Base-by-base conservation (phyloP, 768 basidiomycete species). In the Peribolospora kevripleyi region DNA sequence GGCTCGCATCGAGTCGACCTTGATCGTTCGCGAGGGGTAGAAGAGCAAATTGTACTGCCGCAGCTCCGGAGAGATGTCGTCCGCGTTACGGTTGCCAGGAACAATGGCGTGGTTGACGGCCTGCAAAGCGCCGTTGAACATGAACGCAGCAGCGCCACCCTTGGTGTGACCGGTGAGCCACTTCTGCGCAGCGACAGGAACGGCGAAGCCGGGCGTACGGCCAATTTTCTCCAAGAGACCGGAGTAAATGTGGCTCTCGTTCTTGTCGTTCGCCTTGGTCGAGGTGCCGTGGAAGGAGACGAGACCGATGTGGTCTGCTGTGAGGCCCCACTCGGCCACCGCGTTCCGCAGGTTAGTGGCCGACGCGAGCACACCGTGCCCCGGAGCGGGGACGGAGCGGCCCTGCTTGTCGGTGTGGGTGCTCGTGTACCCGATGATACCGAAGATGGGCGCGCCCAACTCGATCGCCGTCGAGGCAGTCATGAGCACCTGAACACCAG, bases 371-470 rank as follows among this genome's bases (percentile, higher is more conserved):
- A 25, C 25, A 25, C 25, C 25, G 25, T 25, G 25, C 25, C 25
- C 25, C 25, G 5, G 55, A 50, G 93, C 93, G 48, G 93, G 93
- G 55, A 98, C 79, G 3, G 90, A 95, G 51, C 93, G 87, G 13
- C 93, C 93, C 57, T 93, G 91, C 71, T 98, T 98, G 73, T 98
- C 93, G 61, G 84, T 86, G 6, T 87, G 87, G 3, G 93, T 98
- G 3, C 91, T 88, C 2, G 93, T 93, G 73, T 85, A 97, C 2
- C 80, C 88, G 57, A 98, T 75, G 62, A 98, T 76, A 63, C 84
- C 87, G 58, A 85, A 87, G 63, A 98, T 85, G 14, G 87, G 84
- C 42, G 80, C 80, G 56, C 93, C 93, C 53, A 97, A 78, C 63
- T 93, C 84, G 54, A 98, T 71, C 36, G 93, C 93, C 3, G 90